These are phyloP conservation scores for Cladophialophora immunda DNA, from an alignment of 2,329 filamentous ascomycete species.

Conservation along the genomic window DNA sequence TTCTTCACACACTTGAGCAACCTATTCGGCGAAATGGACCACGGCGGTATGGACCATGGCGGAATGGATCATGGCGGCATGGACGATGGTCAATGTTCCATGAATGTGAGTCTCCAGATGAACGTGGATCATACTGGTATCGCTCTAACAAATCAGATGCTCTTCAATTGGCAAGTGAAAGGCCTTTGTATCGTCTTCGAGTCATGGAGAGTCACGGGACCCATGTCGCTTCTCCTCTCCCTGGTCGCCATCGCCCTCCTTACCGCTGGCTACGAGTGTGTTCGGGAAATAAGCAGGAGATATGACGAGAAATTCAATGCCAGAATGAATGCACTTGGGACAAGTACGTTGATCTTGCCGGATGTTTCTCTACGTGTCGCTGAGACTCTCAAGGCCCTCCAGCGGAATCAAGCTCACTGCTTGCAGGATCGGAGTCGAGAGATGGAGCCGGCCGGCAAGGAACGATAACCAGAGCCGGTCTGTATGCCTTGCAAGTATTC, in stretches of 20 bases:
- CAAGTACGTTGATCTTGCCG: slow-evolving; percentile 37
- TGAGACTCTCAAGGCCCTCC: slow-evolving; percentile 38
- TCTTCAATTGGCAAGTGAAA: slow-evolving; percentile 94
- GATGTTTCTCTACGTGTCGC: slow-evolving; percentile 22
- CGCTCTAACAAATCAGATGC: slow-evolving; percentile 71
- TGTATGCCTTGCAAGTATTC: slow-evolving; percentile 95
- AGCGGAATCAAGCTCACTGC: slow-evolving; percentile 70
- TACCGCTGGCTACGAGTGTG: slow-evolving; percentile 89
- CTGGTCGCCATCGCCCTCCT: slow-evolving; percentile 83
- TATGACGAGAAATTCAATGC: slow-evolving; percentile 71
- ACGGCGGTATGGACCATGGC: slow-evolving; percentile 22
- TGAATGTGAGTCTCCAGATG: slow-evolving; percentile 73
- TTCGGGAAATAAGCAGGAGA: slow-evolving; percentile 77
- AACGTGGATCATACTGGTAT: slow-evolving; percentile 4
- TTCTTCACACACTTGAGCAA: neutral
- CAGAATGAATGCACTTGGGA: slow-evolving; percentile 28
- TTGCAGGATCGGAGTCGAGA: slow-evolving; percentile 76
- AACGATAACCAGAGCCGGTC: slow-evolving; percentile 78
- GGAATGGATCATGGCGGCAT: slow-evolving; percentile 64
- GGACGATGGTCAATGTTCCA: slow-evolving; percentile 79
- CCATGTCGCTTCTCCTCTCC: slow-evolving; percentile 78
- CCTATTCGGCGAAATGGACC: slow-evolving; percentile 4
- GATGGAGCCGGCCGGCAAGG: slow-evolving; percentile 69
- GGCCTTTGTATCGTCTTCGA: slow-evolving; percentile 97
- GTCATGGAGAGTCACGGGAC: slow-evolving; percentile 84